Percentiles rank a stretch among this genome's conserved stretches.
Conservation (phyloP, 2,329 filamentous ascomycete species). For the Colletotrichum brevisporum region DNA sequence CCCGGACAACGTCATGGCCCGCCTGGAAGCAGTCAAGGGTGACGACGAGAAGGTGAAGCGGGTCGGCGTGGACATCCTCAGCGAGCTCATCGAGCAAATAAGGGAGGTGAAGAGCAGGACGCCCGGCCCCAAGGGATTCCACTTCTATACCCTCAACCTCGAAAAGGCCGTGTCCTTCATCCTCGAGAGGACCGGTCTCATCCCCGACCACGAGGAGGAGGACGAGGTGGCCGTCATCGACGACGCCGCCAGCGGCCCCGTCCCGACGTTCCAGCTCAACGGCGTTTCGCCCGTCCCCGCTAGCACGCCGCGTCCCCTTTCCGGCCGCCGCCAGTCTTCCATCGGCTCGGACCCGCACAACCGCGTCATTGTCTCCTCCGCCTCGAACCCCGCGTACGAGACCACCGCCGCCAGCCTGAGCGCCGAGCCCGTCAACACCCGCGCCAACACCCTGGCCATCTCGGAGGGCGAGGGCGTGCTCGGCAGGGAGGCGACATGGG, state of each 20-base stretch:
- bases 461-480: slow-evolving; percentile 93
- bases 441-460: slow-evolving; percentile 90
- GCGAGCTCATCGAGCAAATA: slow-evolving; percentile 86
- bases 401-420: slow-evolving; percentile 80
- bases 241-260: slow-evolving; percentile 57
- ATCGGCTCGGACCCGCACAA: slow-evolving; percentile 90
- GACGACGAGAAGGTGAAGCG: slow-evolving; percentile 87
- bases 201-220: slow-evolving; percentile 73
- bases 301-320: slow-evolving; percentile 51
- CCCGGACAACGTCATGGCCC: slow-evolving; percentile 77
- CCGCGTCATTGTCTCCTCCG: slow-evolving; percentile 82
- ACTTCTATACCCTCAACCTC: slow-evolving; percentile 97
- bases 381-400: slow-evolving; percentile 76
- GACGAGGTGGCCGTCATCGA: slow-evolving; percentile 67
- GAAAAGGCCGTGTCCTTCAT: slow-evolving; percentile 97
- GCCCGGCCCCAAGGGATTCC: slow-evolving; percentile 82
- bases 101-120: slow-evolving; percentile 73
- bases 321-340: slow-evolving; percentile 78
- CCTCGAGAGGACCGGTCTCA: slow-evolving; percentile 86
- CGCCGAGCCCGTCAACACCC: slow-evolving; percentile 79
- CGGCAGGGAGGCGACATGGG: slow-evolving; percentile 96
- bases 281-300: slow-evolving; percentile 53
- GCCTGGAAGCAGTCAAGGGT: slow-evolving; percentile 80
- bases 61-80: slow-evolving; percentile 85
- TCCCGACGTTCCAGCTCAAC: slow-evolving; percentile 67